Percentiles rank a stretch among this genome's conserved stretches.
Evolutionary conservation across 441 rosid species (phyloP).

Genomic region (Populus hybrid): DNA sequence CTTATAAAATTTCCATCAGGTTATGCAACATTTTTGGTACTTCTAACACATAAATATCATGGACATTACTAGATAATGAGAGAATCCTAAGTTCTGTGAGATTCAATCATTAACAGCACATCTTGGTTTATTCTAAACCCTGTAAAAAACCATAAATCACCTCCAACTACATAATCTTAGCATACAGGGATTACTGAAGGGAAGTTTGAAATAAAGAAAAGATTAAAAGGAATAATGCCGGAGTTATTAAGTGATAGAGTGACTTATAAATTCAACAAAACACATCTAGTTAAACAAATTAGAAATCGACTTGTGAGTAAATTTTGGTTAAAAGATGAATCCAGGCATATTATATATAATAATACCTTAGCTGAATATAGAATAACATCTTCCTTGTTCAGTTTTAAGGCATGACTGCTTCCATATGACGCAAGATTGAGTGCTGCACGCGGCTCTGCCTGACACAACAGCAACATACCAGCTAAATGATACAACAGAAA

Average conservation of each 20-base stretch:
- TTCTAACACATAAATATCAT: neutral
- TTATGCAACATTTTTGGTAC: neutral
- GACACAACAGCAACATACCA: constrained; percentile 37
- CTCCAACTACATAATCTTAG: neutral
- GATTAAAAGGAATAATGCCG: neutral
- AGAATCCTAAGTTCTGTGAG: neutral
- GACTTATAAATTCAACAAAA: neutral
- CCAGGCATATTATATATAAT: neutral
- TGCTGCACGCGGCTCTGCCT: constrained; percentile 99
- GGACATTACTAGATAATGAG: neutral
- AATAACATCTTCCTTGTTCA: constrained; percentile 77
- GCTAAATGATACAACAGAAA: constrained; percentile 18
- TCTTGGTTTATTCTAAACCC: neutral
- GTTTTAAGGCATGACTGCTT: constrained; percentile 79
- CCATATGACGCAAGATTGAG: constrained; percentile 97
- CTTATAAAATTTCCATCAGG: neutral
- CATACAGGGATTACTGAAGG: neutral
- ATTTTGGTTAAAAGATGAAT: neutral
- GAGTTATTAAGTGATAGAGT: neutral
- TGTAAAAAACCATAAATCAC: neutral
- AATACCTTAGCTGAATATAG: constrained; percentile 93
- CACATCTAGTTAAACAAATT: neutral
- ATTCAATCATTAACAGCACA: neutral
- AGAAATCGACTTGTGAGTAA: neutral
- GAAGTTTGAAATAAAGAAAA: neutral